Percentiles rank a stretch among this genome's conserved stretches.
Conservation (phyloP, 345 rosid species). For the Corchorus capsularis region DNA sequence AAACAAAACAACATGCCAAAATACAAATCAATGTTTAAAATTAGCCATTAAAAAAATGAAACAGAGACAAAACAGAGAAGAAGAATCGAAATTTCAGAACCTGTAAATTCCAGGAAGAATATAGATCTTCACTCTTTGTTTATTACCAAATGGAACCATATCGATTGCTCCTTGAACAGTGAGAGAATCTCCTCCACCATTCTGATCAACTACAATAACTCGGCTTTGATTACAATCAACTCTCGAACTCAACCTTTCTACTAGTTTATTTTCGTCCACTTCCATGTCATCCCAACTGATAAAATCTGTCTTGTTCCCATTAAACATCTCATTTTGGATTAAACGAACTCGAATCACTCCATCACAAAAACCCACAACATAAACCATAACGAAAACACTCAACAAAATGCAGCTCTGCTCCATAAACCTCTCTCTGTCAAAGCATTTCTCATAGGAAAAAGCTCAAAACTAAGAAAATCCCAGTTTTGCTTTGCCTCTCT, state of each 20-base stretch:
- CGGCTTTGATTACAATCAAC: conserved; percentile 34
- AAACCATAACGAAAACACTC: not conserved
- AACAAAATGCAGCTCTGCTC: not conserved
- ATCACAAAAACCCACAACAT: not conserved
- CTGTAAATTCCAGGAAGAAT: conserved; percentile 89
- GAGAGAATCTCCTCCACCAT: conserved; percentile 66
- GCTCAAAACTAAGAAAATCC: not conserved
- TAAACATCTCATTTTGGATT: not conserved
- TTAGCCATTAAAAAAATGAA: not conserved
- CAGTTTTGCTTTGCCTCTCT: not conserved
- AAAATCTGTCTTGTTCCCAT: not conserved
- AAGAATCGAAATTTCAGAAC: conserved; percentile 27
- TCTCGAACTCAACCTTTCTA: conserved; percentile 27
- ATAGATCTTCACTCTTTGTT: conserved; percentile 69
- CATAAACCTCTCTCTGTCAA: not conserved
- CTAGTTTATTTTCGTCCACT: conserved; percentile 33
- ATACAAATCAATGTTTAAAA: conserved; percentile 17
- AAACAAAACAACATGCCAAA: not conserved
- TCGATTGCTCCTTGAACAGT: conserved; percentile 93
- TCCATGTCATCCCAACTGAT: conserved; percentile 55
- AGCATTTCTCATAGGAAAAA: not conserved
- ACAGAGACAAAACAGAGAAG: not conserved
- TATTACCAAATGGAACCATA: conserved; percentile 66
- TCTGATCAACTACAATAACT: conserved; percentile 70
- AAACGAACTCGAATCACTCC: not conserved